These are phyloP conservation scores for Malassezia obtusa DNA, from an alignment of 1,284 basidiomycete genomes.

Conservation along the genomic window DNA sequence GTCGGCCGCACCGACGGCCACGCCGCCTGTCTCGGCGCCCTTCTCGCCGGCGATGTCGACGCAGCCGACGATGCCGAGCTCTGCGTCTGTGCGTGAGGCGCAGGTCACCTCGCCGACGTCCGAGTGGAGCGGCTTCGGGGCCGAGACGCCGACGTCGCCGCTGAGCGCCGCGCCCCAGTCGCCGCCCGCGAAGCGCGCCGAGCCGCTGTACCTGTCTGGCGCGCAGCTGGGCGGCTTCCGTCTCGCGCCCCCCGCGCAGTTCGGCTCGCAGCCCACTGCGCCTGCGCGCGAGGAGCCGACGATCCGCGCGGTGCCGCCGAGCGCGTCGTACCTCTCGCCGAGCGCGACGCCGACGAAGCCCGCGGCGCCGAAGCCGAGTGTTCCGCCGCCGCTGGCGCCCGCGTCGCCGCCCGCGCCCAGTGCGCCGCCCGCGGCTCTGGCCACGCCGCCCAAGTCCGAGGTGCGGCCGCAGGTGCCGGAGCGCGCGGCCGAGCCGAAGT, in stretches of 20 bases:
- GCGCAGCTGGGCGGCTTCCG: neutral
- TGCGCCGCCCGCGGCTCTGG: neutral
- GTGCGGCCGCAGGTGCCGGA: neutral
- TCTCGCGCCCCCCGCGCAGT: slow-evolving; percentile 24
- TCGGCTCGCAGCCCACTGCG: slow-evolving; percentile 19
- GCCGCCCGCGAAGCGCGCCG: neutral
- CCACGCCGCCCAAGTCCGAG: neutral
- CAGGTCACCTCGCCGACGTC: neutral
- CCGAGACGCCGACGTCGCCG: neutral
- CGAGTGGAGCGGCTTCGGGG: neutral
- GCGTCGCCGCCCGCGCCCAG: neutral
- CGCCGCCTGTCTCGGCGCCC: neutral
- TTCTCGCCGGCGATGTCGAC: neutral
- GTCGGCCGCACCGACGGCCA: neutral
- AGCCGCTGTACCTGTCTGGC: neutral
- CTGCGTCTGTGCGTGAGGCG: neutral
- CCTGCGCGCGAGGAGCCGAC: neutral
- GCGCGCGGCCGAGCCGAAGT: neutral
- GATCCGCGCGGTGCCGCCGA: neutral
- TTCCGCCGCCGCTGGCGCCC: neutral
- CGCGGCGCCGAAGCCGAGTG: neutral
- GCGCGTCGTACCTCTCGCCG: neutral
- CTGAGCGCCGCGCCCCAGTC: too few species aligned
- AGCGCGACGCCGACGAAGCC: neutral
- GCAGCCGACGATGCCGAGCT: neutral